These are phyloP conservation scores for Saturnispora kantuleensis DNA, from an alignment of 805 yeast species.

Conservation along the genomic window DNA sequence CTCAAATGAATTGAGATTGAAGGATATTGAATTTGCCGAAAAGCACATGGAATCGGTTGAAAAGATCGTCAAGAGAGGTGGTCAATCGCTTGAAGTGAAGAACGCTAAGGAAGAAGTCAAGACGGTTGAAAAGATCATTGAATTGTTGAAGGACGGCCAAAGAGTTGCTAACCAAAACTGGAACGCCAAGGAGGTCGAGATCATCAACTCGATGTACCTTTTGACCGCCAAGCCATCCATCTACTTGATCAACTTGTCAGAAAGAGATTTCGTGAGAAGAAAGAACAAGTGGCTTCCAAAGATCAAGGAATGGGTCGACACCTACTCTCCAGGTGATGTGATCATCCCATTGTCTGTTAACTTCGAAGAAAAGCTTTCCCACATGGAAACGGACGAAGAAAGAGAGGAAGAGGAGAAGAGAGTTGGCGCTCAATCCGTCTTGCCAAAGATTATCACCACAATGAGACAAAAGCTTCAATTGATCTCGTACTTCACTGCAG, in stretches of 20 bases:
- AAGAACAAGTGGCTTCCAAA: conserved; percentile 40
- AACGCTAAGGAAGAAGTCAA: conserved; percentile 53
- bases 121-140: conserved; percentile 47
- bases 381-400: conserved; percentile 60
- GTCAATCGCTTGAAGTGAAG: conserved; percentile 55
- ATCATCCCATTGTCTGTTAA: conserved; percentile 91
- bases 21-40: conserved; percentile 86
- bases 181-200: conserved; percentile 53
- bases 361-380: conserved; percentile 84
- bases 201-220: conserved; percentile 61
- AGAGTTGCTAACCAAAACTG: conserved; percentile 53
- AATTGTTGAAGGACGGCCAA: conserved; percentile 54
- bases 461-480: conserved; percentile 63
- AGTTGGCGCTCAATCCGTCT: conserved; percentile 35
- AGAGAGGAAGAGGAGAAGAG: conserved; percentile 28
- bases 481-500: conserved; percentile 83
- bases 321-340: conserved; percentile 62
- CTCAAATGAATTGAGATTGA: conserved; percentile 82
- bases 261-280: conserved; percentile 50
- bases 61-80: conserved; percentile 53
- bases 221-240: conserved; percentile 87
- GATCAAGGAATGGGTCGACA: conserved; percentile 57
- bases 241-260: conserved; percentile 62
- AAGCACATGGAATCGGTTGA: conserved; percentile 48
- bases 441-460: conserved; percentile 52